Conservation (phyloP, 495 filamentous ascomycete species). For the Neurospora cerealis region DNA sequence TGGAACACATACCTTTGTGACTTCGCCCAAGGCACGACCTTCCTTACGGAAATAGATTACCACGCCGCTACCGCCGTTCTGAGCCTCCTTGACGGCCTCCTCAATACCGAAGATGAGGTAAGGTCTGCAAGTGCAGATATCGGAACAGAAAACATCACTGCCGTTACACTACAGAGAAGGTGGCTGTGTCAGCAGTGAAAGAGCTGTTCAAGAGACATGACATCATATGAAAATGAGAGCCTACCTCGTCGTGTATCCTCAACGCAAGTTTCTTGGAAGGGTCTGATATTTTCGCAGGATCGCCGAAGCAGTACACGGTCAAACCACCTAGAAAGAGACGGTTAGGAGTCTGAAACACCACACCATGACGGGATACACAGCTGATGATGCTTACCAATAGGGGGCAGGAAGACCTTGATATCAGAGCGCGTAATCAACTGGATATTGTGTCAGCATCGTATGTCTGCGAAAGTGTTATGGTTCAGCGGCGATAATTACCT, state of each 20-base stretch:
- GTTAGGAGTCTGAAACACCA: conserved; percentile 15
- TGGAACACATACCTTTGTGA: conserved; percentile 62
- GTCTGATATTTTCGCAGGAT: conserved; percentile 85
- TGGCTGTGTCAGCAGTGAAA: conserved; percentile 4
- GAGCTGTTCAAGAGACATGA: not conserved
- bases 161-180: conserved; percentile 60
- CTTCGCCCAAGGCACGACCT: conserved; percentile 89
- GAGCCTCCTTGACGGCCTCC: conserved; percentile 93
- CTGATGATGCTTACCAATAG: conserved; percentile 49
- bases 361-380: not conserved
- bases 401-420: conserved; percentile 91
- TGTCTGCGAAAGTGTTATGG: not conserved
- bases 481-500: conserved; percentile 29
- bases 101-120: conserved; percentile 96
- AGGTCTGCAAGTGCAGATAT: conserved; percentile 96
- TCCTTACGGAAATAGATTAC: conserved; percentile 99
- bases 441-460: conserved; percentile 10
- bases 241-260: conserved; percentile 82
- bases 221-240: not conserved
- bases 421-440: conserved; percentile 82
- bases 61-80: conserved; percentile 87
- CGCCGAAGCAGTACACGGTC: conserved; percentile 96
- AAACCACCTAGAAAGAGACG: conserved; percentile 56
- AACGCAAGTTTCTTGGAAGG: conserved; percentile 74
- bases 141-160: conserved; percentile 94